Conservation (phyloP, 306 rosid genomes). For the Glycine tomentella region DNA sequence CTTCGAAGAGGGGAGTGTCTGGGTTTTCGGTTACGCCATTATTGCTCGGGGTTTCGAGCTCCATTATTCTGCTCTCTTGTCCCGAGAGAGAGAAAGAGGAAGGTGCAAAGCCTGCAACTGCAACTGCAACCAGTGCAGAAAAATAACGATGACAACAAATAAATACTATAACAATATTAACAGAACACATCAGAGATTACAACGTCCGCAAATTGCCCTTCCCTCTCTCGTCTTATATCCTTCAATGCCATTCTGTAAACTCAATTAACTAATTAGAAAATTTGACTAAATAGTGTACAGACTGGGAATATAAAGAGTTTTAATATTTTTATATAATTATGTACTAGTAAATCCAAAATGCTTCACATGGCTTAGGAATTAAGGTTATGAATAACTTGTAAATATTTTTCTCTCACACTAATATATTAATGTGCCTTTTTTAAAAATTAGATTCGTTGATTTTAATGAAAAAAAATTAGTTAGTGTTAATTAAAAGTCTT, state of each 20-base stretch:
- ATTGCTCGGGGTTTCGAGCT: not conserved
- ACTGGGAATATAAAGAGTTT: no score
- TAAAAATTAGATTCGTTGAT: no score
- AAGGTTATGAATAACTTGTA: no score
- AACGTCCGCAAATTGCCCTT: not conserved
- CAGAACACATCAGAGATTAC: not conserved
- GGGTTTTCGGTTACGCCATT: constrained; percentile 6
- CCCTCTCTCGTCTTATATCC: not conserved
- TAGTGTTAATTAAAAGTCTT: no score
- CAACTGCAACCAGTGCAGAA: constrained; percentile 11
- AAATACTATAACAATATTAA: not conserved
- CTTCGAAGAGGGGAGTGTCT: constrained; percentile 49
- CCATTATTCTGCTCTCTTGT: not conserved
- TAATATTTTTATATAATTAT: no score
- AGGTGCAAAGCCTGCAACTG: constrained; percentile 9
- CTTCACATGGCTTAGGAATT: no score
- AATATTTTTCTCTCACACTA: no score
- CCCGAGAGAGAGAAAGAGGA: not conserved
- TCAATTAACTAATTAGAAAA: not conserved
- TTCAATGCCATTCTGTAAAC: not conserved
- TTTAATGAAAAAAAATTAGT: no score
- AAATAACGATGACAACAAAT: not conserved
- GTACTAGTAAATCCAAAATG: no score
- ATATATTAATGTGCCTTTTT: no score
- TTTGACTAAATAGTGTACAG: not conserved